Evolutionary conservation across 495 filamentous ascomycete species (phyloP).

Genomic region (Amniculicola lignicola): DNA sequence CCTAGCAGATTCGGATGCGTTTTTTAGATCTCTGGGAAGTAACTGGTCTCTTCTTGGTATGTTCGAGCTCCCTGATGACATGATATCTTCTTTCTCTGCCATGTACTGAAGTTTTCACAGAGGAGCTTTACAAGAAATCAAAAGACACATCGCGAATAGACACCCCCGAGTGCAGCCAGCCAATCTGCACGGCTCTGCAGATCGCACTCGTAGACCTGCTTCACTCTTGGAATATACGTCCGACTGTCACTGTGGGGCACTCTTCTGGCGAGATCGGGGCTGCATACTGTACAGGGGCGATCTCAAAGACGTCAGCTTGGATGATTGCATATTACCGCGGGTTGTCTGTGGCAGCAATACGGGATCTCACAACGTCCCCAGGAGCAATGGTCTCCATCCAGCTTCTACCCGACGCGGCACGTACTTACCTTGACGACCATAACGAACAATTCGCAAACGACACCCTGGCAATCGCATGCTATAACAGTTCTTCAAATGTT

Average conservation of each 20-base stretch:
- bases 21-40: not conserved
- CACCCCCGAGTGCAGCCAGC: constrained; percentile 10
- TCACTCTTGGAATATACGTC: constrained; percentile 1
- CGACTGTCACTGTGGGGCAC: constrained; percentile 10
- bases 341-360: not conserved
- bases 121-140: constrained; percentile 12
- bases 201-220: constrained; percentile 15
- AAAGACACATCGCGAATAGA: constrained; percentile 1
- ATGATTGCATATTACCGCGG: constrained; percentile 7
- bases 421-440: not conserved
- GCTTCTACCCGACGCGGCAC: not conserved
- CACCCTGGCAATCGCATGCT: constrained; percentile 4
- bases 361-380: not conserved
- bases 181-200: constrained; percentile 13
- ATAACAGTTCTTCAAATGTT: constrained; percentile 11
- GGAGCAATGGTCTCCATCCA: not conserved
- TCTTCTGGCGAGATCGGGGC: constrained; percentile 27
- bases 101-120: not conserved
- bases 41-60: constrained; percentile 22
- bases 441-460: not conserved
- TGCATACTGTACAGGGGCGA: constrained; percentile 1
- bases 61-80: not conserved
- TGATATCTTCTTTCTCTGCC: not conserved
- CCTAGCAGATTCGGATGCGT: not conserved
- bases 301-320: not conserved